Base-by-base conservation (phyloP, 1,284 basidiomycete species). In the Cryptococcus wingfieldii region DNA sequence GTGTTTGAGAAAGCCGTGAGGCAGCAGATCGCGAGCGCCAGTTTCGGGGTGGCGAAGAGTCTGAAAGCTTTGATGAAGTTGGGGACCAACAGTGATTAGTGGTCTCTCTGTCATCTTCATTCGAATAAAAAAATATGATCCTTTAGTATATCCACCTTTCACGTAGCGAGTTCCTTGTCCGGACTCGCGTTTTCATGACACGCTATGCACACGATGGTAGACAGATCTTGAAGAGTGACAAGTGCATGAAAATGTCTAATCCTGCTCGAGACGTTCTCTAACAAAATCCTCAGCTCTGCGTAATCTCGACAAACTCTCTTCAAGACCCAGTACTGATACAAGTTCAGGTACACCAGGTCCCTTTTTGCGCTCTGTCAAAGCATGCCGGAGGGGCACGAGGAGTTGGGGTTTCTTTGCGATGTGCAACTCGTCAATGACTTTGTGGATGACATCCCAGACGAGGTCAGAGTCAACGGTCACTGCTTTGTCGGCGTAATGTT, bases 331-430 rank as follows among this genome's bases (percentile, higher is more conserved):
- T 9, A 59, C 54, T 5, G 50, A 46, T n/a, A 59, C 38, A 12
- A 59, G 27, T 31, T 59, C 57, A 23, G 57, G 57, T 50, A 59
- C 50, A 50, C 57, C 55, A 12, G 57, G 57, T 27, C 57, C 57
- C 46, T 59, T 55, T 53, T 57, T 89, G 77, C 84, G 83, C 1
- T 86, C 90, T 0, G 87, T 91, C 59, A 94, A 73, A 3, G 86
- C 87, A 65, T 89, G 83, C 49, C 92, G 77, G 44, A 93, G 71
- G 0, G 84, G 81, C 2, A 82, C 85, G 83, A 90, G 86, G 58
- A 88, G 82, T 14, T 79, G 65, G 54, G 55, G 53, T 53, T 83
- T 86, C 43, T 77, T 78, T 51, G 80, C 79, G 42, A 84, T 58
- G 3, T 70, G 74, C 0, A 80, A 67, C 8, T 53, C 52, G 37